Evolutionary conservation across 2,329 filamentous ascomycete genomes (phyloP), one percentile per base, ranked within the genome.

Genomic region (Colletotrichum sp.): DNA sequence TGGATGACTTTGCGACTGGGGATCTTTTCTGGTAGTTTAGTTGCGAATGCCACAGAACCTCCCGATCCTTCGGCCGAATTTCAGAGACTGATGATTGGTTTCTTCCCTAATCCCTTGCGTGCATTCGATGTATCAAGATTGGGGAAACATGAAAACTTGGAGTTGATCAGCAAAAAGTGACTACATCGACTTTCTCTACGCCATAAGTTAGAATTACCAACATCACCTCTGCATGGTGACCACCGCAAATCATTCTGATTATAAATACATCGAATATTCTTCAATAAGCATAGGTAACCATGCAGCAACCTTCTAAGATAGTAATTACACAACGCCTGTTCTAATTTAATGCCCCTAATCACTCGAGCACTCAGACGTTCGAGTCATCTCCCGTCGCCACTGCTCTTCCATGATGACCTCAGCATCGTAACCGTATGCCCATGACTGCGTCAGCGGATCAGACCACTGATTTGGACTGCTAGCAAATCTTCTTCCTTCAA

Each of bases 371-470:
- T 48, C 43, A 13, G 22, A 32, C 9, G 9, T 16, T 18, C 30
- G 25, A 8, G 9, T 56, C 62, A 6, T 22, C 30, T 10, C 22
- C 43, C 25, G 16, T 25, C 71, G 56, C 80, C 82, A 86, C 4
- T 78, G 80, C 58, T 79, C 76, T 61, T 82, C 80, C 75, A 88
- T 82, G 15, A 80, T 83, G 30, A 75, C 71, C 76, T 87, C 86
- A 0, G 86, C 84, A 80, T 89, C 86, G 79, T 89, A 89, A 0
- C 86, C 86, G 79, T 88, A 89, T 8, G 85, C 85, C 87, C 88
- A 89, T 22, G 79, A 76, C 76, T 88, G 85, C 1, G 87, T 88
- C 0, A 84, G 79, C 0, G 86, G 87, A 78, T 89, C 87, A 66
- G 83, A 87, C 87, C 87, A 89, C 79, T 88, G 87, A 69, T 89